Evolutionary conservation across 441 rosid species (phyloP).

Genomic region (Populus hybrid): DNA sequence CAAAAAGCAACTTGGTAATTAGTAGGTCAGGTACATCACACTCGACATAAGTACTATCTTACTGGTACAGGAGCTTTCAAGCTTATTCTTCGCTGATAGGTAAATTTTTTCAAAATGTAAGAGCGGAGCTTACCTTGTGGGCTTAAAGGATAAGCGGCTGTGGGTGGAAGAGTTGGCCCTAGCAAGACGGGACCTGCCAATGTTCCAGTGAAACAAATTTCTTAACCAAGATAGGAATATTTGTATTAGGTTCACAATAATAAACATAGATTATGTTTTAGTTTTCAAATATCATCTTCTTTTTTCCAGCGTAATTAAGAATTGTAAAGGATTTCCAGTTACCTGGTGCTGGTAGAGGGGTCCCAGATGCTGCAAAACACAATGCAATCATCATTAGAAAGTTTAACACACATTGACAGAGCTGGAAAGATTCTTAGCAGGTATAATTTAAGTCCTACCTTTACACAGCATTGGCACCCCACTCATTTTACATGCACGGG

Average conservation of each 20-base stretch:
- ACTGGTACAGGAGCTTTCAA: neutral
- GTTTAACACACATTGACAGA: neutral
- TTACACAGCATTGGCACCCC: constrained; percentile 67
- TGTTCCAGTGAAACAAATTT: neutral
- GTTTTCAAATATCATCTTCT: neutral
- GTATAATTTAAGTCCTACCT: constrained; percentile 32
- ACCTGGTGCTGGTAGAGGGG: constrained; percentile 86
- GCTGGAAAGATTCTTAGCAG: neutral
- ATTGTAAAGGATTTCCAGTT: neutral
- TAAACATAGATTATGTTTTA: neutral
- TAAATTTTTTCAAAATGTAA: neutral
- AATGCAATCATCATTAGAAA: constrained; percentile 17
- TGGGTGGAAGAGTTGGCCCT: constrained; percentile 51
- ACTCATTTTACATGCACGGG: constrained; percentile 58
- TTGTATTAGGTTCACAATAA: too few relatives aligned
- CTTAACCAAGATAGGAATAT: neutral
- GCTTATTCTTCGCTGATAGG: neutral
- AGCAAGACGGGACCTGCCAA: constrained; percentile 61
- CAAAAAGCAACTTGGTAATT: neutral
- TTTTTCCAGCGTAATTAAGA: neutral
- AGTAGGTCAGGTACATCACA: neutral
- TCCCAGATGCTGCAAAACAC: constrained; percentile 57
- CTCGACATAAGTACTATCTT: neutral
- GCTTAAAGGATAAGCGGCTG: constrained; percentile 44
- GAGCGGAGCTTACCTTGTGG: constrained; percentile 42